Conservation (phyloP, 2,329 filamentous ascomycete genomes). For the Fusarium ramigenum region DNA sequence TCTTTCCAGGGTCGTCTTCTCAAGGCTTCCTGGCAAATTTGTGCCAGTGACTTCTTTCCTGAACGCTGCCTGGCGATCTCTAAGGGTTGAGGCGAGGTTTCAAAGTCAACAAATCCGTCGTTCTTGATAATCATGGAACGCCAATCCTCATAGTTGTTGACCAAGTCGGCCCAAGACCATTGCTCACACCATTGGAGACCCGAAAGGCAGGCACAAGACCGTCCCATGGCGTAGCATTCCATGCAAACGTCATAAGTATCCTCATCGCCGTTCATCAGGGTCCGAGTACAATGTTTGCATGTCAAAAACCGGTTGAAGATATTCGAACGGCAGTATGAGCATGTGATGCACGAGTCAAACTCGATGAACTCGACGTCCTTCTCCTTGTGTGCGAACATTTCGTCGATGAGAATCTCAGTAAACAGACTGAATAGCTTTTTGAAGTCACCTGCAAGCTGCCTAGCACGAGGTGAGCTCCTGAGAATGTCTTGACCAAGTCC, state of each 20-base stretch:
- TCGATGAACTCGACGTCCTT: slow-evolving; percentile 77
- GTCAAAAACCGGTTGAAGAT: slow-evolving; percentile 98
- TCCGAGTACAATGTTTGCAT: slow-evolving; percentile 82
- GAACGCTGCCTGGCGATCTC: slow-evolving; percentile 72
- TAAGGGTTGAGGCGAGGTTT: slow-evolving; percentile 75
- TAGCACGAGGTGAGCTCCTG: slow-evolving; percentile 58
- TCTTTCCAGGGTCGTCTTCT: slow-evolving; percentile 83
- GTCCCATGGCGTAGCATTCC: slow-evolving; percentile 98
- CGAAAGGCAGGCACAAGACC: slow-evolving; percentile 90
- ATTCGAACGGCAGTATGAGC: slow-evolving; percentile 94
- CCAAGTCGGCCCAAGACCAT: slow-evolving; percentile 83
- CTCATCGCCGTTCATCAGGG: slow-evolving; percentile 71
- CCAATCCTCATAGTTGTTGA: slow-evolving; percentile 84
- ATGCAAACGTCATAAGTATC: slow-evolving; percentile 97
- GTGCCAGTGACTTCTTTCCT: slow-evolving; percentile 82
- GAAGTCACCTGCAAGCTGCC: slow-evolving; percentile 84
- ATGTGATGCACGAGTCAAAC: slow-evolving; percentile 92
- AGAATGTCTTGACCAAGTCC: slow-evolving; percentile 59
- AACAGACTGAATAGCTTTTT: slow-evolving; percentile 81
- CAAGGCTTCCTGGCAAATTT: slow-evolving; percentile 94
- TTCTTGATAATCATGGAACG: slow-evolving; percentile 79
- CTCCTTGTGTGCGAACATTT: slow-evolving; percentile 82
- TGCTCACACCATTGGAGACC: slow-evolving; percentile 92
- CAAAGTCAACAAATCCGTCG: slow-evolving; percentile 71
- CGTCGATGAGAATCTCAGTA: slow-evolving; percentile 81